Base-by-base conservation (phyloP, 352 stramenopile species). In the Pythium phragmitis region DNA sequence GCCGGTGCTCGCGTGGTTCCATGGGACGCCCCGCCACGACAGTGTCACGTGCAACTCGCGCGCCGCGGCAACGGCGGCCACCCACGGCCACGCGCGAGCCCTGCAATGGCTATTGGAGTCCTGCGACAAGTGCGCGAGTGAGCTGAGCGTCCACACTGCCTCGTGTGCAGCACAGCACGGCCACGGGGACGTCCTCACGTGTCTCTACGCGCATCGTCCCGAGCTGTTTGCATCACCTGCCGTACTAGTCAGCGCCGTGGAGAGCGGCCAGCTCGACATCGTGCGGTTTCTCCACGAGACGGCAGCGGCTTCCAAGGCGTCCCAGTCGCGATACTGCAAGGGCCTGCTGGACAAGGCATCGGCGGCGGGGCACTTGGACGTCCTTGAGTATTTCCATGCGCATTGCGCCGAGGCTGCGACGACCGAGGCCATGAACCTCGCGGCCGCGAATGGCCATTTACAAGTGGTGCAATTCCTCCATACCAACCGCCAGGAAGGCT, bases 361-460 rank as follows among this genome's bases (percentile, higher is more conserved):
- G 0, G 33, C 34, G 19, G 51, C 26, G 12, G 65, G 65, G 9
- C 65, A 60, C 1, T 17, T 71, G 12, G 17, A 41, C 6, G 52
- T 71, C 2, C 41, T 71, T 2, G 8, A 58, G 51, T 71, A 67
- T 46, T 39, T 71, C 2, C 58, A 71, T 21, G 8, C 11, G 5
- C 14, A 6, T 11, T 67, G 65, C 17, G 28, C 34, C 3, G 65
- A 47, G 12, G 17, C 4, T 2, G 54, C 42, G 23, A 57, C 63
- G 7, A 60, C 48, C n/a, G 50, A 69, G 16, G 67, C 67, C n/a
- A 65, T 73, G 47, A 61, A 73, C 57, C 16, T 50, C n/a, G 67
- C 67, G 7, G 67, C 67, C 9, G 56, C 67, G 7, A 69, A 73
- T 37, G 67, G 67, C n/a, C 62, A 73, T 30, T 37, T 73, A 3